Evolutionary conservation across 805 yeast species (phyloP), one percentile per base, ranked within the genome.

Genomic region (Starmerella geochares): DNA sequence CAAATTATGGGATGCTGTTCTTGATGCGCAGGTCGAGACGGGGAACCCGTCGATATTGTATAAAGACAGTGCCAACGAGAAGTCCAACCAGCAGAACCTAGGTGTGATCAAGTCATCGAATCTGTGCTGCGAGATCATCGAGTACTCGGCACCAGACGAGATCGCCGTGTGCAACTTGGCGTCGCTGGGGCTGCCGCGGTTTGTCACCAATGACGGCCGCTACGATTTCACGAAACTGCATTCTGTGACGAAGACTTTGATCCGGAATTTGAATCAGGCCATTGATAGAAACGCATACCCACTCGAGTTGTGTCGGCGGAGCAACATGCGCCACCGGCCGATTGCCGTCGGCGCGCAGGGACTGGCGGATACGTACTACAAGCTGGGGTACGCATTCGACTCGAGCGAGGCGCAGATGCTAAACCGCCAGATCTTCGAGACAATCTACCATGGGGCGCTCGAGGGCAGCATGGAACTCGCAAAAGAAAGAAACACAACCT

Each of bases 281-380:
- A 88, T 90, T 49, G 96, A 90, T 67, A 76, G 81, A 54, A 84
- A 85, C 58, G 71, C 67, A 58, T 90, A 90, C 61, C 96, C 97
- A 4, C 78, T 83, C 21, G 77, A 73, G 45, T 79, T 76, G 49
- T 86, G 96, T 3, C 72, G 71, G 58, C 59, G 52, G 25, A 83
- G 94, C 8, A 90, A 90, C 62, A 66, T 75, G 70, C 75, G 75
- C 59, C 82, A 88, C 65, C 73, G 97, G 58, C 96, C 97, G 9
- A 75, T 90, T 61, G 95, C 96, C 7, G 67, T 90, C 27, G 97
- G 97, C 53, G 95, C 90, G 8, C 96, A 88, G 66, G 97, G 97
- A 46, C 72, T 90, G 40, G 95, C 96, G 19, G 96, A 90, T 66
- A 74, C 80, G 2, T 88, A 84, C 64, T 76, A 84, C 73, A 70